phyloP scores from a whole-genome alignment of 352 stramenopile species.

The Globisporangium nodosum region DNA sequence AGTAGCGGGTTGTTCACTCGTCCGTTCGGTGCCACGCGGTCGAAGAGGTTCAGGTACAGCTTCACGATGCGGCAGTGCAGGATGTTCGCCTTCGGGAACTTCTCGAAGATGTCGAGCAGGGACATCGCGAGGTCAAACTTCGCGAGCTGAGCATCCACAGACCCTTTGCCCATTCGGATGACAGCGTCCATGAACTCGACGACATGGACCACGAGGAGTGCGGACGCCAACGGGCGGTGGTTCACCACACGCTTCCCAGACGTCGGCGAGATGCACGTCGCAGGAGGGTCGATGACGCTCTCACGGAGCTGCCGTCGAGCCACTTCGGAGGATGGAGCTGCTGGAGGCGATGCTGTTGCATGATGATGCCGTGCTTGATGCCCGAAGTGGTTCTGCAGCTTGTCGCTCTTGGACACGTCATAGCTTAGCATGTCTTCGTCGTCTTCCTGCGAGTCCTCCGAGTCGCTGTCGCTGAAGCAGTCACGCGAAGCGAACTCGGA shows the following conservation, averaged over 20 bases:
- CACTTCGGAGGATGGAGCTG: neutral
- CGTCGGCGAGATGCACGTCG: slow-evolving; percentile 31
- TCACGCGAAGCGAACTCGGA: slow-evolving; percentile 61
- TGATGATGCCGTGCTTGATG: neutral
- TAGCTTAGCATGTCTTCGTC: slow-evolving; percentile 14
- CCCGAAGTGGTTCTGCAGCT: slow-evolving; percentile 8
- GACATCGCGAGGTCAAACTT: slow-evolving; percentile 52
- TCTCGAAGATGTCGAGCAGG: slow-evolving; percentile 65
- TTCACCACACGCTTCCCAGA: slow-evolving; percentile 55
- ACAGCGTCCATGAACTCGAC: slow-evolving; percentile 58
- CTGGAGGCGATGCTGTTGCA: neutral
- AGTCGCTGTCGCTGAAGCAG: slow-evolving; percentile 76
- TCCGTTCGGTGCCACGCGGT: slow-evolving; percentile 50
- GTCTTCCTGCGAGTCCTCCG: slow-evolving; percentile 34
- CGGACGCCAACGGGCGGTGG: slow-evolving; percentile 51
- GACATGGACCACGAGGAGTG: slow-evolving; percentile 59
- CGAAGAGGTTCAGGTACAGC: slow-evolving; percentile 60
- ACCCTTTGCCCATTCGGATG: slow-evolving; percentile 58
- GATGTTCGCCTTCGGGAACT: slow-evolving; percentile 66
- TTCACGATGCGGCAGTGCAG: slow-evolving; percentile 68
- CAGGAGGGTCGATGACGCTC: slow-evolving; percentile 10
- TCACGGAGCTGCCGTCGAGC: slow-evolving; percentile 9
- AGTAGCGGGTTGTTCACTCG: slow-evolving; percentile 74
- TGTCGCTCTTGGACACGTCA: slow-evolving; percentile 9
- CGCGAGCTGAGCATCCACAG: slow-evolving; percentile 45